Evolutionary conservation across 441 rosid genomes (phyloP).

Genomic region (Populus hybrid): DNA sequence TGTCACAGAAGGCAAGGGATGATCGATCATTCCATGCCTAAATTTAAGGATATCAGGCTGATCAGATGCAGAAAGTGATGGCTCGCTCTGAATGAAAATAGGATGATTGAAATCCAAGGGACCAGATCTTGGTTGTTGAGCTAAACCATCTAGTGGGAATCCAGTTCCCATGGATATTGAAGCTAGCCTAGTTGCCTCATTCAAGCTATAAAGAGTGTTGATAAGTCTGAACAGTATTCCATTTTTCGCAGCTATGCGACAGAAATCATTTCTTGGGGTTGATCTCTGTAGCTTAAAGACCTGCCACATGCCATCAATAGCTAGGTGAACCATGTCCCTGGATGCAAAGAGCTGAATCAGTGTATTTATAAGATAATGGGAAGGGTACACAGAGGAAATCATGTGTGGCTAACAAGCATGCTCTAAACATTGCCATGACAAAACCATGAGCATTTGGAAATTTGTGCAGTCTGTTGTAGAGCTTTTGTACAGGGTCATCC

Average conservation of each 20-base stretch:
- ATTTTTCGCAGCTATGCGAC: conserved; percentile 92
- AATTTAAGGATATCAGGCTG: conserved; percentile 52
- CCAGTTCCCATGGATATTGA: conserved; percentile 64
- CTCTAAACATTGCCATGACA: neutral
- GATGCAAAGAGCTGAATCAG: conserved; percentile 30
- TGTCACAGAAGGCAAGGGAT: conserved; percentile 32
- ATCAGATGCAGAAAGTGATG: conserved; percentile 42
- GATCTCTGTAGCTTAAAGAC: conserved; percentile 95
- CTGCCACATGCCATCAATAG: conserved; percentile 99
- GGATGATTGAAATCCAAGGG: conserved; percentile 61
- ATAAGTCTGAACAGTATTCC: conserved; percentile 83
- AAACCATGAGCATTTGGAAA: neutral
- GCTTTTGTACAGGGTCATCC: neutral
- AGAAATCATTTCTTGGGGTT: conserved; percentile 91
- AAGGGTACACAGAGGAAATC: neutral
- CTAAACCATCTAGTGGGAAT: conserved; percentile 49
- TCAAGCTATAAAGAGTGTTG: conserved; percentile 95
- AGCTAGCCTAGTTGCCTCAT: conserved; percentile 91
- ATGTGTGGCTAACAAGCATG: neutral
- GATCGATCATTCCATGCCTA: conserved; percentile 50
- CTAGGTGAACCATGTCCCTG: conserved; percentile 99
- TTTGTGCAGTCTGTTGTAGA: neutral
- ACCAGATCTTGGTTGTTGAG: conserved; percentile 69
- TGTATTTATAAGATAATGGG: neutral
- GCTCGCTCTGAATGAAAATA: conserved; percentile 55